Percentiles rank a stretch among this genome's conserved stretches.
Conservation (phyloP, 176 grass and related monocot genomes). For the Paspalum notatum region DNA sequence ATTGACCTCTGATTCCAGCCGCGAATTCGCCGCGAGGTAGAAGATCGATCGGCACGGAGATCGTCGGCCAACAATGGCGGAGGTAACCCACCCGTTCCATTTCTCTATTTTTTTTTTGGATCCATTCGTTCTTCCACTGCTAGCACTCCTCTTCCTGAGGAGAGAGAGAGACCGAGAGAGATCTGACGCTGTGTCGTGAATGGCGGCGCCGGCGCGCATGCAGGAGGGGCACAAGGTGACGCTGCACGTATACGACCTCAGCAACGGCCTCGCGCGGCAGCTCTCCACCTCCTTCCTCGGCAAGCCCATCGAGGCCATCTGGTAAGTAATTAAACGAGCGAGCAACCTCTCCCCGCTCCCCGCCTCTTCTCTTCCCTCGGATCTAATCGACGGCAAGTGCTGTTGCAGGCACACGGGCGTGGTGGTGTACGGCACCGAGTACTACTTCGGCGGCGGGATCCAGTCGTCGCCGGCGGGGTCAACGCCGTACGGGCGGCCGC, state of each 20-base stretch:
- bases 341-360: background rate
- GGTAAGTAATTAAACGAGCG: no score
- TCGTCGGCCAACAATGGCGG: conserved; percentile 43
- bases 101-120: background rate
- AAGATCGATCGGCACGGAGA: background rate
- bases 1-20: background rate
- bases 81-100: conserved; percentile 26
- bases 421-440: conserved; percentile 78
- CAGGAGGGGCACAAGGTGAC: conserved; percentile 84
- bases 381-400: background rate
- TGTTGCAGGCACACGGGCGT: conserved; percentile 75
- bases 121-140: background rate
- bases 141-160: no score
- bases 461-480: conserved; percentile 58
- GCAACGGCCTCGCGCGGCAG: conserved; percentile 85
- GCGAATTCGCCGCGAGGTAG: background rate
- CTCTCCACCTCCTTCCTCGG: conserved; percentile 84
- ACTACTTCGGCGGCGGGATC: conserved; percentile 86
- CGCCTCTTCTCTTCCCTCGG: background rate
- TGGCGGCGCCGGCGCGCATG: conserved; percentile 3
- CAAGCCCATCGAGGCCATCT: conserved; percentile 88
- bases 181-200: conserved; percentile 23
- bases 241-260: conserved; percentile 91
- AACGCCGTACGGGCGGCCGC: conserved; percentile 72
- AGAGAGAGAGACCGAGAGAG: no score